These are phyloP conservation scores for Bidens hawaiensis DNA, from an alignment of 140 eudicot species.

Conservation along the genomic window DNA sequence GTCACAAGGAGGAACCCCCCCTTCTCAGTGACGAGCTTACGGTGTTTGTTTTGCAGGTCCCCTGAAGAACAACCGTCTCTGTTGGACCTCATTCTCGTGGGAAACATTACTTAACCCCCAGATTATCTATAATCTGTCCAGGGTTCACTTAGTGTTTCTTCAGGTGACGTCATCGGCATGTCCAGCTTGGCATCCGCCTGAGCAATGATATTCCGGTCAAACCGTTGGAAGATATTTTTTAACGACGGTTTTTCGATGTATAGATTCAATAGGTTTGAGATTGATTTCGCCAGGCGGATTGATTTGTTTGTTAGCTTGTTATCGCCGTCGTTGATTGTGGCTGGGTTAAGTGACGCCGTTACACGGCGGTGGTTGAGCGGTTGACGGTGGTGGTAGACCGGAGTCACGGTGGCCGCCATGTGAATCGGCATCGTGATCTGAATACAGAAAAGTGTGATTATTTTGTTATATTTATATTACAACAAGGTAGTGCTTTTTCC, in stretches of 20 bases:
- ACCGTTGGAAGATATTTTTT: conserved; percentile 9
- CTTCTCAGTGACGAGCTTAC: too few species aligned
- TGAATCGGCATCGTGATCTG: conserved; percentile 3
- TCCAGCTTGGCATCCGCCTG: conserved; percentile 36
- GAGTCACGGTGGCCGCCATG: conserved; percentile 32
- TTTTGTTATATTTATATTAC: not conserved
- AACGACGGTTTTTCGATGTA: too few species aligned
- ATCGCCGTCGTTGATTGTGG: conserved; percentile 21
- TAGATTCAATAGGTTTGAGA: conserved; percentile 14
- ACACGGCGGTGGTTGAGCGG: conserved; percentile 23
- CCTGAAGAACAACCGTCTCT: too few species aligned
- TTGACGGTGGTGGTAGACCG: conserved; percentile 22
- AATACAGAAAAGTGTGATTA: not conserved
- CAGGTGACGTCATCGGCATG: conserved; percentile 52
- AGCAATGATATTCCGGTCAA: not conserved
- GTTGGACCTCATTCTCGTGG: too few species aligned
- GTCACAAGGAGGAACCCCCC: too few species aligned
- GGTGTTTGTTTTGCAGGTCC: too few species aligned
- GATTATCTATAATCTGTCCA: too few species aligned
- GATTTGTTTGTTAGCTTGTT: conserved; percentile 16
- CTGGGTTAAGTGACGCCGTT: conserved; percentile 24
- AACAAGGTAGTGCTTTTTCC: not conserved
- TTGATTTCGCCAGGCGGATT: conserved; percentile 41
- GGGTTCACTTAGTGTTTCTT: too few species aligned
- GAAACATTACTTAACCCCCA: too few species aligned